These are phyloP conservation scores for Emmonsiellopsis sp. DNA, from an alignment of 2,329 filamentous ascomycete species.

Conservation along the genomic window DNA sequence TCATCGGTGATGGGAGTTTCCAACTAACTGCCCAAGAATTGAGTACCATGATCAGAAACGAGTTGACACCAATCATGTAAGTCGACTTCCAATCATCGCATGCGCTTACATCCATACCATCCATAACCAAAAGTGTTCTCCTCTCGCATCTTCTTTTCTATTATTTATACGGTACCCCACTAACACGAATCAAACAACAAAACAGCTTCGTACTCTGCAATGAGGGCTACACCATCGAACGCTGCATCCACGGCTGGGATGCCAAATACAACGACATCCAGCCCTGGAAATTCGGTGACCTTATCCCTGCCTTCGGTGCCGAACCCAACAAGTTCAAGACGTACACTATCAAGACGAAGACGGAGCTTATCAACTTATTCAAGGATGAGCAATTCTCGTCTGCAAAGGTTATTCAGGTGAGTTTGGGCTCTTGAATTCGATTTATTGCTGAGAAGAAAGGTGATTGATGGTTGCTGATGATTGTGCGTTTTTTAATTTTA, in stretches of 20 bases:
- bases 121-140: too few relatives aligned
- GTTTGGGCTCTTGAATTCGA: background rate
- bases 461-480: too few relatives aligned
- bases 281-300: slow-evolving; percentile 60
- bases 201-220: slow-evolving; percentile 64
- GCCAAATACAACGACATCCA: slow-evolving; percentile 69
- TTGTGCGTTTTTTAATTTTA: slow-evolving; percentile 23
- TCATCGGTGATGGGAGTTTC: slow-evolving; percentile 77
- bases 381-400: slow-evolving; percentile 51
- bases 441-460: too few relatives aligned
- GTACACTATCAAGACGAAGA: slow-evolving; percentile 56
- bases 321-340: slow-evolving; percentile 46
- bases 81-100: slow-evolving; percentile 16
- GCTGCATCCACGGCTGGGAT: slow-evolving; percentile 72
- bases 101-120: background rate
- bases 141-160: too few relatives aligned
- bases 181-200: background rate
- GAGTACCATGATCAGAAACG: slow-evolving; percentile 66
- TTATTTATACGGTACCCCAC: too few relatives aligned
- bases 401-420: slow-evolving; percentile 33
- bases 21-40: slow-evolving; percentile 77
- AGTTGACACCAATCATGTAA: slow-evolving; percentile 62
- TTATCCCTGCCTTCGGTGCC: slow-evolving; percentile 59
- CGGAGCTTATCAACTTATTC: slow-evolving; percentile 56
- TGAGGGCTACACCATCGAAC: slow-evolving; percentile 76